Conservation (phyloP, 192 early-diverging fungal genomes). For the Backusella morwellensis region DNA sequence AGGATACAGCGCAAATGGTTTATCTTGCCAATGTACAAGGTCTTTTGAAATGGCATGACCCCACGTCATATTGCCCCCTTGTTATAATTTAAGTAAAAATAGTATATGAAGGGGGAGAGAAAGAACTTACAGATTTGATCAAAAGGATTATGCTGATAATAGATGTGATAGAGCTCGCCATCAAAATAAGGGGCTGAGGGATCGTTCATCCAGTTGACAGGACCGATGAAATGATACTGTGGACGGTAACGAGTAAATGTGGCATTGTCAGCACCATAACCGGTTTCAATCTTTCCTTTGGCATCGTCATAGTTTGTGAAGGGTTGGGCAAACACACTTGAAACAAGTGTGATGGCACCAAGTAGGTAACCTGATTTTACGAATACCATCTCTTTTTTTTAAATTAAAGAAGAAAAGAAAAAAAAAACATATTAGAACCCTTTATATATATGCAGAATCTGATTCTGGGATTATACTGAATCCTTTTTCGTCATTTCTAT, state of each 20-base stretch:
- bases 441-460: background rate
- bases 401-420: no score
- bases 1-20: slow-evolving; percentile 15
- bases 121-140: slow-evolving; percentile 3
- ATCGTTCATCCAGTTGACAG: slow-evolving; percentile 33
- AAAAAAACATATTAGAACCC: no score
- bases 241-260: slow-evolving; percentile 3
- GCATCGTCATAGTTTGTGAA: background rate
- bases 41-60: slow-evolving; percentile 24
- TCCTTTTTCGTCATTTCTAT: no score
- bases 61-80: slow-evolving; percentile 29
- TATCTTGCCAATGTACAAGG: slow-evolving; percentile 18
- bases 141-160: slow-evolving; percentile 19
- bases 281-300: slow-evolving; percentile 9
- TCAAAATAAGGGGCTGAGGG: slow-evolving; percentile 28
- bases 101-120: no score
- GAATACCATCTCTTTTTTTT: background rate
- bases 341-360: background rate
- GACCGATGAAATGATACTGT: slow-evolving; percentile 16
- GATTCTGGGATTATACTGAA: background rate
- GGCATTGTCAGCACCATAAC: slow-evolving; percentile 13
- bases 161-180: slow-evolving; percentile 11
- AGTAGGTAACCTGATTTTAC: background rate
- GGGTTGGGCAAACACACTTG: background rate
- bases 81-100: background rate